A percentile compares a stretch with the other conserved stretches of the same genome.
phyloP scores from a whole-genome alignment of 2,329 filamentous ascomycete species.

The Pestalotiopsis sp. region DNA sequence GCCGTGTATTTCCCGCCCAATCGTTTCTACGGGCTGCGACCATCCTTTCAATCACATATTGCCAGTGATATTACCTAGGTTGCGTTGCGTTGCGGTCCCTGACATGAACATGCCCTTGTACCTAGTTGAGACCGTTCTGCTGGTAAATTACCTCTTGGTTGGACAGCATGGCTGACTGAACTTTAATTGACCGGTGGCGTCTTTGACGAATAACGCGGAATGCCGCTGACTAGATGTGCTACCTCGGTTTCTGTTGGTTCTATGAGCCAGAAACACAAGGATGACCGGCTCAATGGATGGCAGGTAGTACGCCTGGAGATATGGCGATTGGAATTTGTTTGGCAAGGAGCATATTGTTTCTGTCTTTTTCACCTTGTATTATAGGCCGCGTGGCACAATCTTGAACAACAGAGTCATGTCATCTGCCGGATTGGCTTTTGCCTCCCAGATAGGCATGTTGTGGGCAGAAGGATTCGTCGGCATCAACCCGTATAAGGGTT shows the following conservation, averaged over 20 bases:
- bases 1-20: background rate
- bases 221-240: constrained; percentile 7
- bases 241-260: background rate
- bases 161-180: background rate
- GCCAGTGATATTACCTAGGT: background rate
- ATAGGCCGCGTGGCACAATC: background rate
- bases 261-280: background rate
- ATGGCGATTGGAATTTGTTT: background rate
- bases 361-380: background rate
- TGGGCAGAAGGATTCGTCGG: background rate
- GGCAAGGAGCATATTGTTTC: background rate
- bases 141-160: background rate
- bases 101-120: background rate
- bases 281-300: background rate
- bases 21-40: background rate
- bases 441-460: background rate
- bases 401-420: background rate
- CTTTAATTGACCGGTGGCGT: background rate
- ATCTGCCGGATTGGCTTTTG: background rate
- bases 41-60: background rate
- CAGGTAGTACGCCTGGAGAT: background rate
- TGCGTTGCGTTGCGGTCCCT: background rate
- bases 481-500: background rate
- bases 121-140: background rate
- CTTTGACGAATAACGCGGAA: background rate